Percentiles rank a stretch among this genome's conserved stretches.
Conservation (phyloP, 305 asterid species). For the Nicotiana rustica region DNA sequence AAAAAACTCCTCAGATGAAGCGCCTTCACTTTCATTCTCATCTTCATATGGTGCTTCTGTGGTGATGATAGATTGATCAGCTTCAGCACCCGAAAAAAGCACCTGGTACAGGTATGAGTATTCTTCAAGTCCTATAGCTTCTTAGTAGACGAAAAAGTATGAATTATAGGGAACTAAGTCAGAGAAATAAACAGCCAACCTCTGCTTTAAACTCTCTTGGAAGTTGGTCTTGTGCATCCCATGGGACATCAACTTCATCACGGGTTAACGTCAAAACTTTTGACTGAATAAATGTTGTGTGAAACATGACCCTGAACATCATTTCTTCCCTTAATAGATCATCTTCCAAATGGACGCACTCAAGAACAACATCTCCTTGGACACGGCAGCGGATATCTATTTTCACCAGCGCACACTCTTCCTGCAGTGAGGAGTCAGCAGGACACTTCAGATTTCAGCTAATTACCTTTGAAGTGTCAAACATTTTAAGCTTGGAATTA, state of each 20-base stretch:
- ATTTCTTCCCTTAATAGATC: slow-evolving; percentile 83
- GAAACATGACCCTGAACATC: slow-evolving; percentile 90
- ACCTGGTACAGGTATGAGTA: slow-evolving; percentile 69
- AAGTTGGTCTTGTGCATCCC: slow-evolving; percentile 83
- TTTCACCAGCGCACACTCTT: slow-evolving; percentile 84
- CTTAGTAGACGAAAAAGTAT: slow-evolving; percentile 36
- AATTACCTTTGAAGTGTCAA: slow-evolving; percentile 32
- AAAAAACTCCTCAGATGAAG: slow-evolving; percentile 84
- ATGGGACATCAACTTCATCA: slow-evolving; percentile 85
- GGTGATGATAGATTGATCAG: slow-evolving; percentile 57
- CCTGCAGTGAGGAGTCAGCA: slow-evolving; percentile 65
- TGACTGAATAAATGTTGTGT: slow-evolving; percentile 88
- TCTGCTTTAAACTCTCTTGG: slow-evolving; percentile 84
- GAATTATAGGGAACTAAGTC: slow-evolving; percentile 35
- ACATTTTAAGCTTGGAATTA: slow-evolving; percentile 45
- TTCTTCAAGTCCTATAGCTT: slow-evolving; percentile 49
- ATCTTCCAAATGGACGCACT: slow-evolving; percentile 89
- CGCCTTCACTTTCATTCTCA: slow-evolving; percentile 70
- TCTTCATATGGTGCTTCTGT: slow-evolving; percentile 64
- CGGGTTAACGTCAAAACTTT: slow-evolving; percentile 76
- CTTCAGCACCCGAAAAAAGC: slow-evolving; percentile 90
- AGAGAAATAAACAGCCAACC: slow-evolving; percentile 58
- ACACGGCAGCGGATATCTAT: slow-evolving; percentile 73
- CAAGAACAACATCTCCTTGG: slow-evolving; percentile 91
- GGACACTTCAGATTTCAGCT: slow-evolving; percentile 36